Base-by-base conservation (phyloP, 495 filamentous ascomycete species). In the Pyronema omphalodes region DNA sequence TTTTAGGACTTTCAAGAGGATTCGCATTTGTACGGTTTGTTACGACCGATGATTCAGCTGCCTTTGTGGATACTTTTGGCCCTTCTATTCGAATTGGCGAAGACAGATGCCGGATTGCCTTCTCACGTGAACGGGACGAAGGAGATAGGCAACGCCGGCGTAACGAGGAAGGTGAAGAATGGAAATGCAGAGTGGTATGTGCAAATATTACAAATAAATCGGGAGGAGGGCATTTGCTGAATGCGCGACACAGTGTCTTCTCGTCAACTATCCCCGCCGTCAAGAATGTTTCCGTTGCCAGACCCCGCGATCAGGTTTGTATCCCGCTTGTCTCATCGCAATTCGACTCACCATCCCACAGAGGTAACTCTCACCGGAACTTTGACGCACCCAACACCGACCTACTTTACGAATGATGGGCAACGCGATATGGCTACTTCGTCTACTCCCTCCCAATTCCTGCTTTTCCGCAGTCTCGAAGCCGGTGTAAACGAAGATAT, bases 361-460 rank as follows among this genome's bases (percentile, higher is more conserved):
- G 67, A 70, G 44, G 66, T 65, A 35, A 59, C 53, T 15, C 44
- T 63, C 39, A 66, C 63, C 3, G 63, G 62, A n/a, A 65, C 60
- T 33, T 45, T 66, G n/a, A 65, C 62, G 17, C 62, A 65, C 46
- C 62, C 63, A 7, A 66, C 63, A 14, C 63, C 63, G 3, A 66
- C 63, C 6, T 55, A 63, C 12, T 71, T 74, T 19, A 71, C 70
- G 14, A 83, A 81, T 55, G 83, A 74, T 51, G 87, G 87, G 17
- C 82, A 88, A 60, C 86, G 83, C 41, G 88, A 93, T 67, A 83
- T 79, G 44, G 81, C 83, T 7, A 76, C 81, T 4, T 80, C 89
- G 43, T n/a, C 23, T 29, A 75, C 75, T 4, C 78, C 85, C 1
- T 89, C 85, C 1, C 86, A 91, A 50, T 88, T 88, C 55, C 70